These are phyloP conservation scores for Vitis rupestris DNA, from an alignment of 164 flowering plant species.

Conservation along the genomic window DNA sequence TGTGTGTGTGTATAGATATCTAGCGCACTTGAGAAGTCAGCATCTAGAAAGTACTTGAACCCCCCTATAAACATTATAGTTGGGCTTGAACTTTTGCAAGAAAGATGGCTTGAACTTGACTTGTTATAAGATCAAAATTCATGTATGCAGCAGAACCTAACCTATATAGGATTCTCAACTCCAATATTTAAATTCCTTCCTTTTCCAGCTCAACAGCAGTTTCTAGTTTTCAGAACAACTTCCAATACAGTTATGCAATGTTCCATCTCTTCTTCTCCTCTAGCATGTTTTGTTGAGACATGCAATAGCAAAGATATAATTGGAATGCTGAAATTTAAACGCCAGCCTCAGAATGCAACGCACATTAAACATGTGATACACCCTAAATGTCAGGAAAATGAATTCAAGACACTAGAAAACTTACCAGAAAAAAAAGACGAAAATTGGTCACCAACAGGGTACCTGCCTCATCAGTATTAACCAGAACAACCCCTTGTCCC, in stretches of 20 bases:
- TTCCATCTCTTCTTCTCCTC: background rate
- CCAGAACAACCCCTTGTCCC: constrained; percentile 91
- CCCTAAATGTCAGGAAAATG: background rate
- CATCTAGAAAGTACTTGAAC: no score
- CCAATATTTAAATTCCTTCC: background rate
- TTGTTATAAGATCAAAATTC: background rate
- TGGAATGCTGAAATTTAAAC: background rate
- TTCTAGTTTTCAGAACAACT: background rate
- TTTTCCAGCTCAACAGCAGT: background rate
- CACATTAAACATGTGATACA: background rate
- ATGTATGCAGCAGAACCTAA: background rate
- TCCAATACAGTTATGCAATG: background rate
- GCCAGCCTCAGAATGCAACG: background rate
- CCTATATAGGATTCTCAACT: background rate
- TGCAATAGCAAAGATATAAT: background rate
- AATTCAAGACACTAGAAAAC: constrained; percentile 18
- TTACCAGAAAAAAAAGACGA: constrained; percentile 92
- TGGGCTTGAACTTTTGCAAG: background rate
- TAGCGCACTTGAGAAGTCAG: no score
- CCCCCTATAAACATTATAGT: no score
- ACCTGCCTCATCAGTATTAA: constrained; percentile 91
- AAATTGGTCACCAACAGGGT: constrained; percentile 84
- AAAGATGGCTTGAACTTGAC: background rate
- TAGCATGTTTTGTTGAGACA: background rate
- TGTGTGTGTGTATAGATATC: no score